phyloP scores from a whole-genome alignment of 768 basidiomycete genomes.

The Kwoniella dendrophila region DNA sequence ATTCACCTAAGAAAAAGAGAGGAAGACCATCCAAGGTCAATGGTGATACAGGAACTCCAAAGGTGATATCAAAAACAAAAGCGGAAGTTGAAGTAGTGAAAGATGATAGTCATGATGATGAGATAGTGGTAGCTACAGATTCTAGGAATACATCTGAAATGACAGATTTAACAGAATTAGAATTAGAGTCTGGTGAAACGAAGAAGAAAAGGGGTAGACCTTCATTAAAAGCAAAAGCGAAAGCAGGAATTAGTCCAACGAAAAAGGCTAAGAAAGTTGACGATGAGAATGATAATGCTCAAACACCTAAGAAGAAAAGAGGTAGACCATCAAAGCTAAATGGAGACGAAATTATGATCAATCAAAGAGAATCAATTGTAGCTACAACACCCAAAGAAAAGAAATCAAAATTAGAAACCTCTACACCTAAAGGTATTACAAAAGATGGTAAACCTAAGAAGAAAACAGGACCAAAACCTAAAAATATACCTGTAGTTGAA shows the following conservation, averaged over 20 bases:
- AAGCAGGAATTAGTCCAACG: too few species aligned
- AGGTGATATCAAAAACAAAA: not conserved
- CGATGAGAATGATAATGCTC: not conserved
- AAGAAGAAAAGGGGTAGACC: too few species aligned
- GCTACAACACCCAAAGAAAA: not conserved
- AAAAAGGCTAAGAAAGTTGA: too few species aligned
- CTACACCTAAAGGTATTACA: not conserved
- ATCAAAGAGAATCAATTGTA: not conserved
- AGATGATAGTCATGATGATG: too few species aligned
- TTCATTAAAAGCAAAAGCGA: too few species aligned
- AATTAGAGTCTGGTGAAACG: too few species aligned
- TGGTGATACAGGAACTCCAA: not conserved
- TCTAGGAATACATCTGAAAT: not conserved
- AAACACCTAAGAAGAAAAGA: not conserved
- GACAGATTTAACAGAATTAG: not conserved
- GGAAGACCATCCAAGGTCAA: not conserved
- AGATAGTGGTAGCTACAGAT: too few species aligned
- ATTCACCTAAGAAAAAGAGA: not conserved
- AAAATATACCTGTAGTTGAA: slow-evolving; percentile 6
- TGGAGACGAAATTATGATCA: too few species aligned
- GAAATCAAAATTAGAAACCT: not conserved
- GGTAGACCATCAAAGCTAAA: slow-evolving; percentile 5
- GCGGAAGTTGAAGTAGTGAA: too few species aligned
- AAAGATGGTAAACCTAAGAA: not conserved
- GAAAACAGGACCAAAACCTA: not conserved